A percentile compares a stretch with the other conserved stretches of the same genome.
phyloP scores from a whole-genome alignment of 2,329 filamentous ascomycete species.

The Fusarium sp. region DNA sequence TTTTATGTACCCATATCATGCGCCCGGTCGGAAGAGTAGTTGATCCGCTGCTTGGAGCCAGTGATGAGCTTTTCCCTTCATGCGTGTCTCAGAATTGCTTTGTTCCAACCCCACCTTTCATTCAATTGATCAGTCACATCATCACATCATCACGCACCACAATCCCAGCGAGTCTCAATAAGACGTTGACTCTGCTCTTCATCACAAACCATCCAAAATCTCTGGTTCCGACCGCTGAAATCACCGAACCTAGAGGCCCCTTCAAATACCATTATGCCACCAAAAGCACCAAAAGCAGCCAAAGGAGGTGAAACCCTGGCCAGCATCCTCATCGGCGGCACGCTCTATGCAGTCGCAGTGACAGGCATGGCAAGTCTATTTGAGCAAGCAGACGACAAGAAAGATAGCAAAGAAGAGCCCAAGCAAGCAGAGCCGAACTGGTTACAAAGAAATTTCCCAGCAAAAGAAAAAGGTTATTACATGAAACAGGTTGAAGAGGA shows the following conservation, averaged over 20 bases:
- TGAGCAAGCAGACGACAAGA: neutral
- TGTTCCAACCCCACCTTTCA: neutral
- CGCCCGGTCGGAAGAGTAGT: accelerated
- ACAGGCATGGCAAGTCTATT: neutral
- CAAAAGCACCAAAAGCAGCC: neutral
- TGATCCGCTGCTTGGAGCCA: neutral
- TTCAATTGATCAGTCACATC: neutral
- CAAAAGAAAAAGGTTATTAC: neutral
- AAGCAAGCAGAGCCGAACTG: neutral
- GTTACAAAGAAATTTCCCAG: neutral
- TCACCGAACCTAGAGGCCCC: neutral
- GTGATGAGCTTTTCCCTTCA: neutral
- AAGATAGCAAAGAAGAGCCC: neutral
- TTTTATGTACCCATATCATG: too few species aligned
- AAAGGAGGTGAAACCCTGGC: neutral
- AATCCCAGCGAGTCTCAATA: neutral
- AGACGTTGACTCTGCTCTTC: neutral
- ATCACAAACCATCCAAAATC: too few species aligned
- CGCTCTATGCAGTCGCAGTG: neutral
- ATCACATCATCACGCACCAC: too few species aligned
- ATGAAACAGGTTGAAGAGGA: neutral
- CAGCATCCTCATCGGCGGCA: neutral
- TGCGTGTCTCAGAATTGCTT: neutral
- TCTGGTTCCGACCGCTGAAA: neutral
- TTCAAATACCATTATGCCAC: neutral